A percentile compares a stretch with the other conserved stretches of the same genome.
Evolutionary conservation across 169 alveolate species (phyloP).

Genomic region (Plasmodium gaboni): DNA sequence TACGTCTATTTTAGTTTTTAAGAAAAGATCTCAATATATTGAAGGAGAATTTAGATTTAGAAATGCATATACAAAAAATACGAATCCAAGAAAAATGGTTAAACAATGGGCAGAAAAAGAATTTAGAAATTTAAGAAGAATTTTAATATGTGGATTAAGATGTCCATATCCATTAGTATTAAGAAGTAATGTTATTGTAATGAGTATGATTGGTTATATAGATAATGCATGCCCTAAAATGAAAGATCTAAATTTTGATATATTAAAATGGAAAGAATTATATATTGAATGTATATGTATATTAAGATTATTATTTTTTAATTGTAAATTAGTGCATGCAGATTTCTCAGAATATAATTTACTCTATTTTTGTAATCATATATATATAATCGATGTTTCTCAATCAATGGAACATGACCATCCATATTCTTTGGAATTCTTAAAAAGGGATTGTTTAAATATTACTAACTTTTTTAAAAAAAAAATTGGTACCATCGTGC

Average conservation of each 20-base stretch:
- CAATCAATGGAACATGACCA: slow-evolving; percentile 99
- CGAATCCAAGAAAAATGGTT: slow-evolving; percentile 99
- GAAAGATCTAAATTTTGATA: slow-evolving; percentile 75
- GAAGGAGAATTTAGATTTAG: slow-evolving; percentile 99
- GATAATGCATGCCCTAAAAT: slow-evolving; percentile 82
- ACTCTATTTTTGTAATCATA: slow-evolving; percentile 87
- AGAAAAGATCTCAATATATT: slow-evolving; percentile 98
- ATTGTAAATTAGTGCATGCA: slow-evolving; percentile 98
- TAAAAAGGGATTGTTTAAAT: slow-evolving; percentile 98
- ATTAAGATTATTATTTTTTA: slow-evolving; percentile 93
- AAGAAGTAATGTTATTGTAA: slow-evolving; percentile 96
- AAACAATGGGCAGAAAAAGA: slow-evolving; percentile 99
- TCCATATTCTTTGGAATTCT: slow-evolving; percentile 97
- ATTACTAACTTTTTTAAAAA: slow-evolving; percentile 94
- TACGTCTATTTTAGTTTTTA: slow-evolving; percentile 98
- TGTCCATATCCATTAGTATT: slow-evolving; percentile 96
- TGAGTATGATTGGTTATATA: slow-evolving; percentile 93
- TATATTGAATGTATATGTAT: slow-evolving; percentile 91
- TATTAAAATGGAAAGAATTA: slow-evolving; percentile 84
- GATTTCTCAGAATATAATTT: slow-evolving; percentile 98
- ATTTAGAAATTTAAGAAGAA: slow-evolving; percentile 95
- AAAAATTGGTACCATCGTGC: slow-evolving; percentile 29
- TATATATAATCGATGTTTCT: slow-evolving; percentile 98
- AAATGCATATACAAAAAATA: slow-evolving; percentile 93
- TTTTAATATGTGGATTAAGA: slow-evolving; percentile 91